Base-by-base conservation (phyloP, 768 basidiomycete genomes). In the Rhodotorula sphaerocarpa region DNA sequence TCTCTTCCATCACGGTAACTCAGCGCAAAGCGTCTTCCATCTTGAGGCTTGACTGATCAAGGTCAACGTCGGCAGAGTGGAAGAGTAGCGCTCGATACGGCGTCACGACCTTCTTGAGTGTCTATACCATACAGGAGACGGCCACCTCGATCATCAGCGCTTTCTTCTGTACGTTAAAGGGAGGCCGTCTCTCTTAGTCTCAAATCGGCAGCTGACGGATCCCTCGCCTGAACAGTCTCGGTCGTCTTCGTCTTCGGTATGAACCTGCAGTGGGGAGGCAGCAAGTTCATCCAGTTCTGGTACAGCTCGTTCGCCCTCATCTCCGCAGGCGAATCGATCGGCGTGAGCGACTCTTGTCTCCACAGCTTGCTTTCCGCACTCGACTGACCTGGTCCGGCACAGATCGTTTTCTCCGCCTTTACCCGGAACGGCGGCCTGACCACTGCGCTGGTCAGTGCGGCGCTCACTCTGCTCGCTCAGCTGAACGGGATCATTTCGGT, bases 51-150 rank as follows among this genome's bases (percentile, higher is more conserved):
- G n/a, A n/a, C n/a, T n/a, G n/a, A n/a, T n/a, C n/a, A n/a, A n/a
- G n/a, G n/a, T n/a, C n/a, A n/a, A n/a, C n/a, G n/a, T n/a, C 10
- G 10, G 42, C 42, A 43, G 48, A 80, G 65, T 76, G 73, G 52
- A 70, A 72, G 23, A 75, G 74, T 27, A 75, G 74, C 20, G 79
- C 78, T 0, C 41, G 69, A 7, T 79, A 81, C 61, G 76, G 75
- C 0, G 68, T 75, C 3, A 70, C 75, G 9, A 76, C 79, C 0
- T 79, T 81, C 54, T 50, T 78, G 28, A 52, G 74, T 28, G 71
- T 73, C 12, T 78, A 75, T 61, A 76, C 76, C 0, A 31, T 75
- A 3, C 74, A 77, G 12, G 78, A 78, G 56, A 57, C 76, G 4
- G 66, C 74, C 7, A 71, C 76, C 50, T 73, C 76, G 44, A 58